phyloP scores from a whole-genome alignment of 164 flowering plant species.

The Euptelea pleiosperma region DNA sequence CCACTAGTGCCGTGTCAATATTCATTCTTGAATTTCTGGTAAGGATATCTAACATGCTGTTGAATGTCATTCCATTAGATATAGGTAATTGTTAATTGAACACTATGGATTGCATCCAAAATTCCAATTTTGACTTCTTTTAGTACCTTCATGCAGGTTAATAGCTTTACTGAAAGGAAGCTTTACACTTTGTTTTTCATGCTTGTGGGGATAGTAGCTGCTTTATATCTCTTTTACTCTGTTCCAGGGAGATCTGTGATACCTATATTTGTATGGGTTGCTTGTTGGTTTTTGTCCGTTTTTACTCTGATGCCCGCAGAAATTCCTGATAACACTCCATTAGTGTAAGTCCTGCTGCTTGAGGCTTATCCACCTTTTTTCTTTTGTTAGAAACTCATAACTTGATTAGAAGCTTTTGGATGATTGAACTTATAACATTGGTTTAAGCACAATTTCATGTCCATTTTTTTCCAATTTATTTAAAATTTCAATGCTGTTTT shows the following conservation, averaged over 20 bases:
- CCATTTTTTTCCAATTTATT: too few relatives aligned
- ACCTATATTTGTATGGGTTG: constrained; percentile 55
- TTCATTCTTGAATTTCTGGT: constrained; percentile 82
- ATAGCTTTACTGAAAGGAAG: constrained; percentile 86
- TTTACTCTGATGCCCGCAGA: constrained; percentile 97
- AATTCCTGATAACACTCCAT: constrained; percentile 80
- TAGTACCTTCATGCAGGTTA: constrained; percentile 55
- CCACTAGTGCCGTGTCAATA: constrained; percentile 42
- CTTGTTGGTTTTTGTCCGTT: constrained; percentile 78
- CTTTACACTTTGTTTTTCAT: constrained; percentile 84
- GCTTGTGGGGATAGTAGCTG: constrained; percentile 52
- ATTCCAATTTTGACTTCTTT: constrained; percentile 13
- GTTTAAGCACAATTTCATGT: too few relatives aligned
- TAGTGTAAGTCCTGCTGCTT: constrained; percentile 63
- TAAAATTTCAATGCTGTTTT: too few relatives aligned
- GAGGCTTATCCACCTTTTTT: neutral
- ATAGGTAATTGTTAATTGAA: neutral
- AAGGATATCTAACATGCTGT: constrained; percentile 12
- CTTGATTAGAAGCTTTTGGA: neutral
- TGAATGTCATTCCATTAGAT: neutral
- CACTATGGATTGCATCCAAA: constrained; percentile 6
- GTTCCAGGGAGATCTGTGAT: constrained; percentile 53
- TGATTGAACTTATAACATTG: too few relatives aligned
- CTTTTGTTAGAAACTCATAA: constrained; percentile 1
- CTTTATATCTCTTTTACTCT: constrained; percentile 39